Base-by-base conservation (phyloP, 2,329 filamentous ascomycete genomes). In the Tolypocladium ophioglossoides region DNA sequence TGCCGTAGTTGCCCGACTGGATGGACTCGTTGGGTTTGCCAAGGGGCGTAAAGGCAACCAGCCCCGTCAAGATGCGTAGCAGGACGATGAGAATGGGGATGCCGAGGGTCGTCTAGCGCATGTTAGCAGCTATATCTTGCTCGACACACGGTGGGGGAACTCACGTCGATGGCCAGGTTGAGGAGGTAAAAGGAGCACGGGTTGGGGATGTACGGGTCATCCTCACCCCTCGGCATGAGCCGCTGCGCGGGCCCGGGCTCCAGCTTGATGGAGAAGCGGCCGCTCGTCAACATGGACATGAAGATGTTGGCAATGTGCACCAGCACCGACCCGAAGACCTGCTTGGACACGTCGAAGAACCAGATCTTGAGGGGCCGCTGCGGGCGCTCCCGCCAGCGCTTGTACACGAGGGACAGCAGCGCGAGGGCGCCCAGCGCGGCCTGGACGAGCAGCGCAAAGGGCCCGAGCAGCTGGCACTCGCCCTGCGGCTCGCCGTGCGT, bases 261-360 rank as follows among this genome's bases (percentile, higher is more conserved):
- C 38, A 84, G 70, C 62, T 81, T 80, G 35, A 89, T 79, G 54
- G 82, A 82, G 63, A 97, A 87, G 63, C 88, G 84, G 3, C 91
- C 91, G 53, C 89, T 92, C 1, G 90, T 95, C 61, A 99, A 79
- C 88, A 97, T 90, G 49, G 90, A 95, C 87, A 99, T 95, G 70
- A 96, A 83, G 52, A 99, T 79, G 67, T 99, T 99, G 61, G 91
- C 89, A 47, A 92, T 78, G 72, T 99, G 94, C 37, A 96, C 84
- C 68, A 99, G 78, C 48, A 91, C 85, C 34, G 91, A 95, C 24
- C 94, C 94, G 64, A 97, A 88, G 53, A 99, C 90, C 75, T 99
- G 94, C 76, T 99, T 99, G 35, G 90, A 95, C 27, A 85, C 94
- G 67, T 99, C 94, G 69, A 97, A 99, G 70, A 89, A 91, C 92